Evolutionary conservation across 176 grass and related monocot species (phyloP), one percentile per base, ranked within the genome.

Genomic region (Paspalum vaginatum): DNA sequence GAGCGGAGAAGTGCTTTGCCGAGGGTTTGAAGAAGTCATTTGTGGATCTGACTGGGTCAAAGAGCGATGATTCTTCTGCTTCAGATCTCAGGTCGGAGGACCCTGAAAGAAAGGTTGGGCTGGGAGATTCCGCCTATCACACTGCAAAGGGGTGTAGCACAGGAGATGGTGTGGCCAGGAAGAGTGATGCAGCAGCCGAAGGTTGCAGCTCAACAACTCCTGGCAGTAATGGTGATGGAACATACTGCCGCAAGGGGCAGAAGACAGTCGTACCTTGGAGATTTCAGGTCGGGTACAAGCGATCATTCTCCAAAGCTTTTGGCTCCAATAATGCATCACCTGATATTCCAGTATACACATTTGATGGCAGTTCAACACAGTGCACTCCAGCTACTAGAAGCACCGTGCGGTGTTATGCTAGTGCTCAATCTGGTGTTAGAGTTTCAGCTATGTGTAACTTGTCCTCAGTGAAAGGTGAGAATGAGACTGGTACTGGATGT

Each of bases 231-330:
- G 72, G 17, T 65, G 66, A 72, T 46, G 59, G 6, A 49, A 50
- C 22, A 5, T 68, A 60, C 52, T 45, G 16, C 60, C 46, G 74
- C 40, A 93, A 85, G 79, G 85, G 91, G 18, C 45, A 41, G 43
- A 97, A 97, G 74, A 12, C n/a, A 59, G 67, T 93, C 24, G 74
- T 45, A 1, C 84, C 91, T n/a, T 97, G 94, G 94, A 91, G 91
- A 61, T 97, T 97, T 74, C 89, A 97, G 72, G 41, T 60, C 2
- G 76, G 85, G 8, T 91, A 83, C 83, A 93, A 85, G 76, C 79
- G 88, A 48, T 82, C 82, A 21, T 91, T 87, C 80, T 82, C 76
- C 6, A 75, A 89, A 80, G 88, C 81, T 27, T 89, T 86, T 52
- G 52, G 22, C 59, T 80, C 69, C 8, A 51, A 76, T 13, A 54